Evolutionary conservation across 2,329 filamentous ascomycete species (phyloP).

Genomic region (Talaromyces sp.): DNA sequence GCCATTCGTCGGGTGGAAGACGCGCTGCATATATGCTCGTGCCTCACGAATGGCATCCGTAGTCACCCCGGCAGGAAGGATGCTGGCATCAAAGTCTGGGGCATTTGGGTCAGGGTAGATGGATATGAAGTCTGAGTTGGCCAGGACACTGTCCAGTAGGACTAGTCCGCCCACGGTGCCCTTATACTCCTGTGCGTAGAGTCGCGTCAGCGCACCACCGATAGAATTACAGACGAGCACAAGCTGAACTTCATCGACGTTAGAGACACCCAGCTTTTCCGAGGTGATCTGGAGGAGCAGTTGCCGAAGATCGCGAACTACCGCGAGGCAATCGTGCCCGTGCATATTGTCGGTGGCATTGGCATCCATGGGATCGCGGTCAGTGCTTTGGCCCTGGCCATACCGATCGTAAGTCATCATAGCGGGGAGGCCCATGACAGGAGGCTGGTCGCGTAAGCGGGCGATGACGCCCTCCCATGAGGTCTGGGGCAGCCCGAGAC

Average conservation of each 20-base stretch:
- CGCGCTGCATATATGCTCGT: background rate
- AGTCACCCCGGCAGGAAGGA: background rate
- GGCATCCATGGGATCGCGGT: constrained; percentile 48
- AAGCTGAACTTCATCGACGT: constrained; percentile 34
- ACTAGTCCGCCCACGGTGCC: constrained; percentile 51
- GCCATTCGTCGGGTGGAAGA: constrained; percentile 36
- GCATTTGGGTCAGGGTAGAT: constrained; percentile 60
- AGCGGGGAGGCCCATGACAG: constrained; percentile 38
- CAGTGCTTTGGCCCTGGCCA: constrained; percentile 56
- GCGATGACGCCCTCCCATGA: constrained; percentile 42
- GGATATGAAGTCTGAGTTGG: constrained; percentile 59
- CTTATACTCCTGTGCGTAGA: constrained; percentile 54
- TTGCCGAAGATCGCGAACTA: constrained; percentile 49
- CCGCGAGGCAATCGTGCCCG: constrained; percentile 53
- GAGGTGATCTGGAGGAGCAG: constrained; percentile 46
- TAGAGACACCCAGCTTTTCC: constrained; percentile 30
- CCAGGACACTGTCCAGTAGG: constrained; percentile 61
- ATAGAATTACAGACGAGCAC: constrained; percentile 58
- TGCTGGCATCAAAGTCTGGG: constrained; percentile 16
- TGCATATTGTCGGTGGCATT: constrained; percentile 40
- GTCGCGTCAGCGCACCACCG: constrained; percentile 55
- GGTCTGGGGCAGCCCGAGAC: constrained; percentile 44
- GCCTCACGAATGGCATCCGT: background rate
- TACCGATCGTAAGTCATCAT: constrained; percentile 62
- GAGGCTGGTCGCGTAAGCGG: constrained; percentile 20